Conservation (phyloP, 2,329 filamentous ascomycete genomes). For the Ascochyta koolunga region DNA sequence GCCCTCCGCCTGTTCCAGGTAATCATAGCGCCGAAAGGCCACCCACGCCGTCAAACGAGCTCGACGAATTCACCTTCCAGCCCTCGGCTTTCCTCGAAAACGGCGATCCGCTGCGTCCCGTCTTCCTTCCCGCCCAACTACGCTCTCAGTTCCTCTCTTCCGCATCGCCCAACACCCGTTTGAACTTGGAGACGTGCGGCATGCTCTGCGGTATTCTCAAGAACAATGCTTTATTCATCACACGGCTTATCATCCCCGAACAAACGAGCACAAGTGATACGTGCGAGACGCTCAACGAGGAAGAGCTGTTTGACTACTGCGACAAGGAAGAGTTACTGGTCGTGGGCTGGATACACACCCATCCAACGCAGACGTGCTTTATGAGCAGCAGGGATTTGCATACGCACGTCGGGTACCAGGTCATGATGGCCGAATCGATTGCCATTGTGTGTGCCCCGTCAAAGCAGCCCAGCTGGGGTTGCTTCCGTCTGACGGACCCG, state of each 20-base stretch:
- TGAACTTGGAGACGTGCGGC: slow-evolving; percentile 91
- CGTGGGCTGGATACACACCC: slow-evolving; percentile 97
- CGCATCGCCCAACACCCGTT: slow-evolving; percentile 76
- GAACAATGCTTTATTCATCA: slow-evolving; percentile 92
- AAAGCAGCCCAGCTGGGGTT: slow-evolving; percentile 81
- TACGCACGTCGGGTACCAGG: slow-evolving; percentile 91
- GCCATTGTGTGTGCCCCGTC: slow-evolving; percentile 94
- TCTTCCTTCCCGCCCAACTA: slow-evolving; percentile 82
- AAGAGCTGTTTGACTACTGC: slow-evolving; percentile 85
- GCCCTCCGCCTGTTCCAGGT: slow-evolving; percentile 39
- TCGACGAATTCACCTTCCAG: slow-evolving; percentile 76
- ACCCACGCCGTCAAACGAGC: slow-evolving; percentile 45
- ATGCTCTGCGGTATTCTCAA: slow-evolving; percentile 90
- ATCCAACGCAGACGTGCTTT: slow-evolving; percentile 95
- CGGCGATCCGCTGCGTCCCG: slow-evolving; percentile 80
- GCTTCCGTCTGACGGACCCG: slow-evolving; percentile 91
- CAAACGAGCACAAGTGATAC: slow-evolving; percentile 91
- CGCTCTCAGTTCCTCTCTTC: slow-evolving; percentile 75
- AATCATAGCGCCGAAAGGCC: slow-evolving; percentile 30
- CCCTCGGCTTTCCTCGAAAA: slow-evolving; percentile 90
- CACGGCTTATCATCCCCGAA: slow-evolving; percentile 85
- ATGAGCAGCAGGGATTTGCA: slow-evolving; percentile 95
- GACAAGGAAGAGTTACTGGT: slow-evolving; percentile 82
- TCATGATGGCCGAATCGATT: slow-evolving; percentile 95
- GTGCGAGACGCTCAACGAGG: slow-evolving; percentile 90